Evolutionary conservation across 371 early-diverging fungal genomes (phyloP).

Genomic region (Batkoa obscura): DNA sequence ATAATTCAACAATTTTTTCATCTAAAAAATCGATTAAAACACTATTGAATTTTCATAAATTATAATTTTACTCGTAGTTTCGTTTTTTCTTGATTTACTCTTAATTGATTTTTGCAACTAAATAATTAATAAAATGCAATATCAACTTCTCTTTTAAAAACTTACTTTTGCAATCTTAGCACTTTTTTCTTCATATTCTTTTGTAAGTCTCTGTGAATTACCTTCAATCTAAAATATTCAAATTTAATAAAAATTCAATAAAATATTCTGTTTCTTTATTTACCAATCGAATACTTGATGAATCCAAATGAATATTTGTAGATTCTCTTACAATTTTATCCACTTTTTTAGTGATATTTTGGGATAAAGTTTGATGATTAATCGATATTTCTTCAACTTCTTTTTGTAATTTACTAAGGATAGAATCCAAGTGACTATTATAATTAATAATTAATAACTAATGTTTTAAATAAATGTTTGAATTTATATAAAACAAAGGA

Average conservation of each 20-base stretch:
- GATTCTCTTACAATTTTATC: neutral
- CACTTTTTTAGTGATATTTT: neutral
- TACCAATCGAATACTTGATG: neutral
- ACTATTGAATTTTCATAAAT: neutral
- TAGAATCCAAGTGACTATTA: neutral
- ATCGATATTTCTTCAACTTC: neutral
- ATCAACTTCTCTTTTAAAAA: too few species aligned
- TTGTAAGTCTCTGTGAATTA: neutral
- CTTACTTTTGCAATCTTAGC: neutral
- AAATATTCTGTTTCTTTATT: neutral
- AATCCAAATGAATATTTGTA: constrained; percentile 1
- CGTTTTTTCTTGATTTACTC: neutral
- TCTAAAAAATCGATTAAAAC: neutral
- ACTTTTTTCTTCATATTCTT: constrained; percentile 1
- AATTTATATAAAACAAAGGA: neutral
- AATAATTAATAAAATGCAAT: too few species aligned
- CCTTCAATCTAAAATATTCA: neutral
- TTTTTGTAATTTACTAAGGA: neutral
- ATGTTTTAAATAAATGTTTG: neutral
- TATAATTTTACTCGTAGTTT: neutral
- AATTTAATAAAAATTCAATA: neutral
- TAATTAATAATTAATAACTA: neutral
- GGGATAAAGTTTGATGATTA: neutral
- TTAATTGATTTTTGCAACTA: neutral
- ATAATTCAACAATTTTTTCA: neutral